Conservation (phyloP, 108 stramenopile genomes). For the Cylindrotheca closterium region DNA sequence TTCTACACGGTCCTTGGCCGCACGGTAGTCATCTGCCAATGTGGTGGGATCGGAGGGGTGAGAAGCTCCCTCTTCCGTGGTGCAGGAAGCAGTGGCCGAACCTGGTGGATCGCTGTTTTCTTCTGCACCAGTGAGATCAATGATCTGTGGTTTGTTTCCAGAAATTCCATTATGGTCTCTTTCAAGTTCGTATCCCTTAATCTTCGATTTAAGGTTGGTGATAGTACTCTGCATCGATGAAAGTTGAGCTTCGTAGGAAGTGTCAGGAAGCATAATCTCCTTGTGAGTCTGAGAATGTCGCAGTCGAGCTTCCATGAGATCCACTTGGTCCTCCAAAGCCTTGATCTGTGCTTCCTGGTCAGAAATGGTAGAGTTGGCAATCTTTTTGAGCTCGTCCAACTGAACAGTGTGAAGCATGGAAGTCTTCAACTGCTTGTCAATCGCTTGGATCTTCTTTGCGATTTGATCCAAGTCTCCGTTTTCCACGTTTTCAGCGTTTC, state of each 20-base stretch:
- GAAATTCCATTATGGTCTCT: neutral
- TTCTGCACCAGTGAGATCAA: neutral
- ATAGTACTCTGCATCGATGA: neutral
- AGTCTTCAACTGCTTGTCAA: slow-evolving; percentile 15
- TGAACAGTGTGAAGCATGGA: slow-evolving; percentile 20
- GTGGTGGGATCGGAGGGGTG: neutral
- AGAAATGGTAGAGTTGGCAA: slow-evolving; percentile 11
- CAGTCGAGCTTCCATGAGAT: neutral
- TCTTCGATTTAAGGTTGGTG: neutral
- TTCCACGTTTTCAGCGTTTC: neutral
- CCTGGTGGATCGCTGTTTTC: neutral
- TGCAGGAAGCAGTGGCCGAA: neutral
- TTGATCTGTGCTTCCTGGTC: slow-evolving; percentile 11
- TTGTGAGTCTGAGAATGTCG: neutral
- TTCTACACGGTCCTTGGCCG: neutral
- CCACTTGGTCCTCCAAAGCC: slow-evolving; percentile 11
- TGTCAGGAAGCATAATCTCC: neutral
- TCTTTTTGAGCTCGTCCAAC: slow-evolving; percentile 16
- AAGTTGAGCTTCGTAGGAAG: neutral
- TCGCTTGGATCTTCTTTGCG: slow-evolving; percentile 27
- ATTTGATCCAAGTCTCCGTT: neutral
- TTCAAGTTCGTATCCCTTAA: neutral
- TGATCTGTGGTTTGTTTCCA: neutral
- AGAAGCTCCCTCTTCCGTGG: neutral
- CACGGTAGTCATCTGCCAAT: neutral